These are phyloP conservation scores for Santalum album DNA, from an alignment of 164 flowering plant species.

Conservation along the genomic window DNA sequence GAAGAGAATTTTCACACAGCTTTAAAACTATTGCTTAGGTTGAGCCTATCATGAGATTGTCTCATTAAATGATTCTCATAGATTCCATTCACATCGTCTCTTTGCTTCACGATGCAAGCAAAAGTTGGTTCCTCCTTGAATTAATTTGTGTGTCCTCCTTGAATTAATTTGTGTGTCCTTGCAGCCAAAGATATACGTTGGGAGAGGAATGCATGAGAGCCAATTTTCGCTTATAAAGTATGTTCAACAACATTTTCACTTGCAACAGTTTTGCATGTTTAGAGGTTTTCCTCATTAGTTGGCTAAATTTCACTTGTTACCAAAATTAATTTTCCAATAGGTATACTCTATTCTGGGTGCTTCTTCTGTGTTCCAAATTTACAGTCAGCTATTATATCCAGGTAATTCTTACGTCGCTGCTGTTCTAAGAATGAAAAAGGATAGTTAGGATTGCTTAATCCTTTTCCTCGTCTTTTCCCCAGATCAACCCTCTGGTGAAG, in stretches of 20 bases:
- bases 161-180: neutral
- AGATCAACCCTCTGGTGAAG: constrained; percentile 85
- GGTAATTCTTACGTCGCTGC: constrained; percentile 28
- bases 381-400: constrained; percentile 72
- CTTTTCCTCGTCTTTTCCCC: constrained; percentile 9
- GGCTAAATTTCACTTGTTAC: no score
- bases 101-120: no score
- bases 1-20: no score
- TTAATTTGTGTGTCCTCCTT: neutral
- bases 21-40: no score
- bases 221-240: constrained; percentile 87
- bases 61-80: no score
- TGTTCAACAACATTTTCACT: constrained; percentile 20
- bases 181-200: constrained; percentile 95
- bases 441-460: constrained; percentile 1
- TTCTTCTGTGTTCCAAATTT: constrained; percentile 68
- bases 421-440: neutral
- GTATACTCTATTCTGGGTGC: constrained; percentile 87
- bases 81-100: no score
- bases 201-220: constrained; percentile 99
- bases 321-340: constrained; percentile 28
- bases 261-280: neutral
- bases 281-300: no score
- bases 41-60: no score
- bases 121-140: no score